Evolutionary conservation across 306 rosid species (phyloP), one percentile per base, ranked within the genome.

Genomic region (barrel medic (Medicago truncatula)): DNA sequence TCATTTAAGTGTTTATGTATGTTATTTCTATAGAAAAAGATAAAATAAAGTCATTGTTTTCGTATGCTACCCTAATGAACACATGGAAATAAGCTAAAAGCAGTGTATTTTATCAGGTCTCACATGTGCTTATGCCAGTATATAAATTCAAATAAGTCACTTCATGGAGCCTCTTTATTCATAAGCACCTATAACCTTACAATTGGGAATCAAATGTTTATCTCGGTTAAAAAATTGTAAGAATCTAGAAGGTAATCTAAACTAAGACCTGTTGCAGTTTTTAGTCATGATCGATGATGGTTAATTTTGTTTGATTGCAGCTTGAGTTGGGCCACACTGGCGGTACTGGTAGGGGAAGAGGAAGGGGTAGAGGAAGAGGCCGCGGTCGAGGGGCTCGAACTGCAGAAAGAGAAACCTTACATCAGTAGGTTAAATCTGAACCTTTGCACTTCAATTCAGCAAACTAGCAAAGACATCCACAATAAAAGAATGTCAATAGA

Each of bases 311-410:
- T 71, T 57, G 53, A 43, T 65, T 77, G 52, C 85, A 95, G 99
- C 93, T 53, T 73, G 99, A 92, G 83, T 67, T 85, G 77, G 79
- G 86, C 76, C 97, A 89, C 63, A 85, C 84, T 5, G 86, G 89
- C 41, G 52, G 87, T 69, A 73, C 88, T 39, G 92, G 97, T 44
- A 84, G 97, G 64, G 98, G 98, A 81, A 86, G 98, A 83, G 82
- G 82, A 1, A 71, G 77, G 62, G 65, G 96, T 2, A 82, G 98
- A 71, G 98, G 98, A 40, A 78, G 98, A 78, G 98, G 98, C 47
- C 96, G 97, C 31, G 97, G 97, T 8, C 88, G 97, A 54, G 93
- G 90, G 18, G 67, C 82, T 61, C 88, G 89, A 80, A 36, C 78
- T 7, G 78, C 73, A 9, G 98, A 92, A 82, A 92, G 82, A 82